A percentile compares a stretch with the other conserved stretches of the same genome.
Conservation (phyloP, 2,329 filamentous ascomycete species). For the Chaetothyriales sp. region DNA sequence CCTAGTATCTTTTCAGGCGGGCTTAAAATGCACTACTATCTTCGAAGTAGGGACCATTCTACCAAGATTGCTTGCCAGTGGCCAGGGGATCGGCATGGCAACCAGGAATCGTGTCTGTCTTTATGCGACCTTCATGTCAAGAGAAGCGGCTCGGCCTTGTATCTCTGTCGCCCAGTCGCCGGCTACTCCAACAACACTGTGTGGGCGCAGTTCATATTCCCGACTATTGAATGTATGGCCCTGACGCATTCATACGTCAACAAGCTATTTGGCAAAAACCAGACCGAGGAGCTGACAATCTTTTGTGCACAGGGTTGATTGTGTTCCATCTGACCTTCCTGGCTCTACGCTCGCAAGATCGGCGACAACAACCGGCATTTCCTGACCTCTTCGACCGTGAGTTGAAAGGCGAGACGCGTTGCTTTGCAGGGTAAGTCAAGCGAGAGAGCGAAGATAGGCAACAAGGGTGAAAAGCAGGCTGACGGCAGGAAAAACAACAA, state of each 20-base stretch:
- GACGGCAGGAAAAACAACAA: not conserved
- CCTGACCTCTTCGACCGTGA: conserved; percentile 32
- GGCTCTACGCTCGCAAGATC: conserved; percentile 43
- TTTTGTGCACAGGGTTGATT: conserved; percentile 34
- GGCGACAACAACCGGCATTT: conserved; percentile 23
- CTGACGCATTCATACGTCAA: not conserved
- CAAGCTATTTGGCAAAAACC: conserved; percentile 1
- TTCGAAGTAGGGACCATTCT: conserved; percentile 28
- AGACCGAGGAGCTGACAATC: conserved; percentile 1
- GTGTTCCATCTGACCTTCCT: conserved; percentile 42
- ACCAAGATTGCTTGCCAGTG: conserved; percentile 40
- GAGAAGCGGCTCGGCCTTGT: conserved; percentile 25
- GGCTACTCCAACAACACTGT: conserved; percentile 16
- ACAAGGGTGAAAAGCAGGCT: conserved; percentile 80
- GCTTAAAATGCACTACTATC: conserved; percentile 6
- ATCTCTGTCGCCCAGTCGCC: conserved; percentile 24
- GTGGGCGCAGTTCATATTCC: conserved; percentile 42
- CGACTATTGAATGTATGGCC: conserved; percentile 36
- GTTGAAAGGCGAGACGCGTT: conserved; percentile 31
- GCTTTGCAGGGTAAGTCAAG: conserved; percentile 36
- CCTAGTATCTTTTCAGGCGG: conserved; percentile 6
- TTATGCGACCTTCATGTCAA: conserved; percentile 31
- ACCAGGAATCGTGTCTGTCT: conserved; percentile 34
- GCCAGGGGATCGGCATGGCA: conserved; percentile 26
- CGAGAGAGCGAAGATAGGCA: conserved; percentile 87